Evolutionary conservation across 73 alveolate species (phyloP).

Genomic region (Breviolum minutum): DNA sequence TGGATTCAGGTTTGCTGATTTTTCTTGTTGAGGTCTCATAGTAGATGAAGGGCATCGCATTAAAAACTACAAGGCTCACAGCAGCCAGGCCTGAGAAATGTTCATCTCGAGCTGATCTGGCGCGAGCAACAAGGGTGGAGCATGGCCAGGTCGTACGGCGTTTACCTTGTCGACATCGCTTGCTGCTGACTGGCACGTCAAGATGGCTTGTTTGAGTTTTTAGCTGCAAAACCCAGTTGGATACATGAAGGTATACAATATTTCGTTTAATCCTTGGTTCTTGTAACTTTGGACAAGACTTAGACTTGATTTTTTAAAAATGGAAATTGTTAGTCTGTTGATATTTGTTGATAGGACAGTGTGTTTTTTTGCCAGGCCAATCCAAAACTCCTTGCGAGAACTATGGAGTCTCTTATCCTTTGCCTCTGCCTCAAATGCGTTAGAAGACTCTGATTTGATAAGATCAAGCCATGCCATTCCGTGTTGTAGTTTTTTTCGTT

Average conservation of each 20-base stretch:
- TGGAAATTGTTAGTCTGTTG: no score
- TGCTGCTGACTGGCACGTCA: conserved; percentile 70
- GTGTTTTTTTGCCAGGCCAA: conserved; percentile 28
- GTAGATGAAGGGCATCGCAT: conserved; percentile 76
- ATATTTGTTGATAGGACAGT: background rate
- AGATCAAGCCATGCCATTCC: no score
- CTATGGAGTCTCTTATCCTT: conserved; percentile 68
- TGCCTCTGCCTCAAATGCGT: background rate
- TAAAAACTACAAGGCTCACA: conserved; percentile 52
- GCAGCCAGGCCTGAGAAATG: conserved; percentile 8
- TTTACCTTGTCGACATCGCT: conserved; percentile 63
- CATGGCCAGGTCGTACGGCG: background rate
- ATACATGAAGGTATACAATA: no score
- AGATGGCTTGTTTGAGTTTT: background rate
- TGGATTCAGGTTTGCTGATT: background rate
- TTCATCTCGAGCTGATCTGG: background rate
- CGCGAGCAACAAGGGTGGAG: no score
- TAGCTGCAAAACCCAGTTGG: background rate
- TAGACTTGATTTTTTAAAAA: no score
- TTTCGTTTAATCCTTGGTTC: no score
- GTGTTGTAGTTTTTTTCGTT: no score
- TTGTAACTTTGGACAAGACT: no score
- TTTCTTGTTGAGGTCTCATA: background rate
- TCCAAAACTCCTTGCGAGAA: conserved; percentile 75
- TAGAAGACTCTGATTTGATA: no score